phyloP scores from a whole-genome alignment of 2,329 filamentous ascomycete species.

The Onygena corvina region DNA sequence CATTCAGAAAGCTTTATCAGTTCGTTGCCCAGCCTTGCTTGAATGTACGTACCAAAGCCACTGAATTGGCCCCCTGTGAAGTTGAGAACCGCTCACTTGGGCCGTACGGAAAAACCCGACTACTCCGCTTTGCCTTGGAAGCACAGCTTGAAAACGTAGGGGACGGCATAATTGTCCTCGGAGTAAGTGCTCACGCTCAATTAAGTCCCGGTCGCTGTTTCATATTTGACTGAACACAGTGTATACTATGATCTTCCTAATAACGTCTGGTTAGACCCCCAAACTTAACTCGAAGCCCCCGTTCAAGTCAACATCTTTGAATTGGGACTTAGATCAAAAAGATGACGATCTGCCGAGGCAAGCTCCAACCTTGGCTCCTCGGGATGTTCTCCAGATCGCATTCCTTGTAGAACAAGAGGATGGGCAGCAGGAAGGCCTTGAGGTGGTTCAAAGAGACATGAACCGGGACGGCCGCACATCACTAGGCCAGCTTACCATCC shows the following conservation, averaged over 20 bases:
- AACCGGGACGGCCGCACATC: slow-evolving; percentile 43
- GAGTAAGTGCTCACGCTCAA: slow-evolving; percentile 36
- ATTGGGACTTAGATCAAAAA: slow-evolving; percentile 39
- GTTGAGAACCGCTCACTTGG: slow-evolving; percentile 36
- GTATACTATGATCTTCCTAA: background rate
- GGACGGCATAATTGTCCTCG: slow-evolving; percentile 67
- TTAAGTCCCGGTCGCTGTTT: background rate
- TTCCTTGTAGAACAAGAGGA: slow-evolving; percentile 49
- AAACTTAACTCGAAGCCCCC: slow-evolving; percentile 40
- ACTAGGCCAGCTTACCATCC: slow-evolving; percentile 71
- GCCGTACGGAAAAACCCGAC: slow-evolving; percentile 33
- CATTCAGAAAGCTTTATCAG: slow-evolving; percentile 91
- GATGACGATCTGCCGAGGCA: slow-evolving; percentile 16
- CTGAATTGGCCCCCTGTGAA: slow-evolving; percentile 43
- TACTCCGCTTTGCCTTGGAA: slow-evolving; percentile 61
- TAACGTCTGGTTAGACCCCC: slow-evolving; percentile 28
- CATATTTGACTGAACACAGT: background rate
- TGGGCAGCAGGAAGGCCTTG: slow-evolving; percentile 36
- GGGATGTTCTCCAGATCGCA: slow-evolving; percentile 53
- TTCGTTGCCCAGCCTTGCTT: slow-evolving; percentile 86
- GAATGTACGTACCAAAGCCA: slow-evolving; percentile 81
- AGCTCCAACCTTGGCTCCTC: slow-evolving; percentile 44
- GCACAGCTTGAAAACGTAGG: slow-evolving; percentile 93
- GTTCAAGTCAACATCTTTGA: slow-evolving; percentile 44
- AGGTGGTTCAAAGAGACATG: slow-evolving; percentile 41